phyloP scores from a whole-genome alignment of 106 monocot genomes.

The Platanthera guangdongensis region DNA sequence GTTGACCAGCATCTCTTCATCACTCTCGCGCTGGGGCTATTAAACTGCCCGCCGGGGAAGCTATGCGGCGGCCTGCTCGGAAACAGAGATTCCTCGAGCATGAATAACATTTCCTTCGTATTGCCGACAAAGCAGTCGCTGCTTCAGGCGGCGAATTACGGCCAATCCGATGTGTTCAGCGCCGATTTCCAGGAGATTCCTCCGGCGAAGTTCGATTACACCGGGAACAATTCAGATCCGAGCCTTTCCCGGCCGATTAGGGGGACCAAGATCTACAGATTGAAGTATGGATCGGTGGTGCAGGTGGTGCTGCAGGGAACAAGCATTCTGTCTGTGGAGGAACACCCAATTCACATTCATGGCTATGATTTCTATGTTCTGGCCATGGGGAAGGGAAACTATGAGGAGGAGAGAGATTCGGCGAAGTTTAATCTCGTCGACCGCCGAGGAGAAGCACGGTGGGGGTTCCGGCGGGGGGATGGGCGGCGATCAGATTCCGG shows the following conservation, averaged over 20 bases:
- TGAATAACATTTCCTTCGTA: constrained; percentile 62
- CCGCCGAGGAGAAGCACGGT: constrained; percentile 46
- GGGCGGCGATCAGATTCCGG: constrained; percentile 54
- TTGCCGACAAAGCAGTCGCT: constrained; percentile 30
- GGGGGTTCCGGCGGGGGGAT: constrained; percentile 58
- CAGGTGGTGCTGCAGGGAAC: constrained; percentile 69
- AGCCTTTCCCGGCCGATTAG: constrained; percentile 26
- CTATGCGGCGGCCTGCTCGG: constrained; percentile 31
- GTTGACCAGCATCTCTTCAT: constrained; percentile 46
- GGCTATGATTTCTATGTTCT: constrained; percentile 63
- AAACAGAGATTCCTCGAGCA: constrained; percentile 40
- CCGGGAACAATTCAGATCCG: constrained; percentile 21
- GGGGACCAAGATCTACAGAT: constrained; percentile 30
- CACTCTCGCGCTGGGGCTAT: constrained; percentile 49
- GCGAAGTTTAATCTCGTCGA: constrained; percentile 58
- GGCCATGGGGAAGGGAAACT: constrained; percentile 54
- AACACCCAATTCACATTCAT: constrained; percentile 69
- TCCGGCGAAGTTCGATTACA: constrained; percentile 43
- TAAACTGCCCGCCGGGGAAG: constrained; percentile 26
- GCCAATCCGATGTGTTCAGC: constrained; percentile 37
- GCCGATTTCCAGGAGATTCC: constrained; percentile 46
- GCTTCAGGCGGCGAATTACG: constrained; percentile 38
- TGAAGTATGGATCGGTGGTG: constrained; percentile 40
- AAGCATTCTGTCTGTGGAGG: constrained; percentile 36
- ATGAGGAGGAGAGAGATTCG: constrained; percentile 23